phyloP scores from a whole-genome alignment of 2,329 filamentous ascomycete species.

The Microdochium paspali region DNA sequence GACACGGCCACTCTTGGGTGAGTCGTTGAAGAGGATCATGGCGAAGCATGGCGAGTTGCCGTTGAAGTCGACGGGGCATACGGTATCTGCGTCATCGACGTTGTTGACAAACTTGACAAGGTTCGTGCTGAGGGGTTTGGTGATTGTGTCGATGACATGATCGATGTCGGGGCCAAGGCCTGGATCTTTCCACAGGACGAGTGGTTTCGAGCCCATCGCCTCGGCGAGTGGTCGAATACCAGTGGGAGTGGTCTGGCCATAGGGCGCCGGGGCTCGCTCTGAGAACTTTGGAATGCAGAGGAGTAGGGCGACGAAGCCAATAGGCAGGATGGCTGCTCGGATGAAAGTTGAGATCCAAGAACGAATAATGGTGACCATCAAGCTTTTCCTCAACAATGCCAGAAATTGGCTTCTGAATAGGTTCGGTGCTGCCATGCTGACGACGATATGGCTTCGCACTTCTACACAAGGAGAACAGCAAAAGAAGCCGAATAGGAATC shows the following conservation, averaged over 20 bases:
- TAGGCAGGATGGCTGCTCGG: slow-evolving; percentile 14
- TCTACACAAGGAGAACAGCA: no score
- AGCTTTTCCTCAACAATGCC: slow-evolving; percentile 16
- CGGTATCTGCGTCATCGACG: slow-evolving; percentile 6
- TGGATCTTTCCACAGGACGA: slow-evolving; percentile 12
- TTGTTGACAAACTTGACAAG: slow-evolving; percentile 7
- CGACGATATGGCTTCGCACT: no score
- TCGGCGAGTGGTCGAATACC: slow-evolving; percentile 10
- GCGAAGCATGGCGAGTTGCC: slow-evolving; percentile 66
- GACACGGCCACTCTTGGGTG: slow-evolving; percentile 46
- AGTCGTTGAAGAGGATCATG: slow-evolving; percentile 62
- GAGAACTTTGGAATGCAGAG: slow-evolving; percentile 15
- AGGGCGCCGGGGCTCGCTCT: slow-evolving; percentile 7
- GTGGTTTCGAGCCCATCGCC: slow-evolving; percentile 11
- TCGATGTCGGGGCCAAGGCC: slow-evolving; percentile 13
- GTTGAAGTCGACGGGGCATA: slow-evolving; percentile 21
- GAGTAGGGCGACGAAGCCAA: slow-evolving; percentile 12
- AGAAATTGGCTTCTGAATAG: slow-evolving; percentile 11
- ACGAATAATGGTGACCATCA: slow-evolving; percentile 11
- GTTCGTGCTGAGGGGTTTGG: slow-evolving; percentile 8
- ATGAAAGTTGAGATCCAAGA: slow-evolving; percentile 15
- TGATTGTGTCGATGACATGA: slow-evolving; percentile 11
- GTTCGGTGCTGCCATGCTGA: slow-evolving; percentile 6
- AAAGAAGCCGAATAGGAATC: no score
- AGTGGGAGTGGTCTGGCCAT: slow-evolving; percentile 10